phyloP scores from a whole-genome alignment of 345 rosid species.

The Punica granatum region DNA sequence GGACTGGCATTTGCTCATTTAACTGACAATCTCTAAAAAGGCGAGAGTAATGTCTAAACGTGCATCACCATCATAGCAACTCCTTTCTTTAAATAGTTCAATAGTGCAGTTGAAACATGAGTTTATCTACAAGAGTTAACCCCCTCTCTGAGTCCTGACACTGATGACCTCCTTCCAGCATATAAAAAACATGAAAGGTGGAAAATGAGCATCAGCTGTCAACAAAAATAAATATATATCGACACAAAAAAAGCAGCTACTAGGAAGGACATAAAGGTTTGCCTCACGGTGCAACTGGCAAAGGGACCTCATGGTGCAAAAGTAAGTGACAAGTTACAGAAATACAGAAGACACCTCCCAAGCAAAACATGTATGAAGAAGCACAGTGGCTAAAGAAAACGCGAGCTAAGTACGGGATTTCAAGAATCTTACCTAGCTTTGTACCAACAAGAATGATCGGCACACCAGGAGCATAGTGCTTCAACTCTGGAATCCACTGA shows the following conservation, averaged over 20 bases:
- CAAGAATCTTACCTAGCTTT: conserved; percentile 59
- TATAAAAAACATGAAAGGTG: no score
- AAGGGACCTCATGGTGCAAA: background rate
- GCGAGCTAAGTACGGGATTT: background rate
- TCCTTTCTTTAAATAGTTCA: no score
- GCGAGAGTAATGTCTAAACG: no score
- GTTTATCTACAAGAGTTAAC: no score
- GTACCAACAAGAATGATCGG: conserved; percentile 90
- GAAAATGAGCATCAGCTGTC: no score
- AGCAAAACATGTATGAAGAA: background rate
- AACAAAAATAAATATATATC: no score
- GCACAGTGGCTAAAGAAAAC: background rate
- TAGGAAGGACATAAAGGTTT: background rate
- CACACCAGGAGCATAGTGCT: conserved; percentile 93
- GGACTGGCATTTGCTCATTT: background rate
- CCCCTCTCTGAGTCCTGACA: no score
- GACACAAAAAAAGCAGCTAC: background rate
- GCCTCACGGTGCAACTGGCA: no score
- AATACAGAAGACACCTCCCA: background rate
- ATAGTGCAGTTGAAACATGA: no score
- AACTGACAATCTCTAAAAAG: background rate
- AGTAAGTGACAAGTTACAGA: background rate
- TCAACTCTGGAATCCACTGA: conserved; percentile 99
- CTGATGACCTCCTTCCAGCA: no score
- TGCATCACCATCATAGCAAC: no score